Evolutionary conservation across 2,329 filamentous ascomycete species (phyloP).

Genomic region (Dactylonectria estremocensis): DNA sequence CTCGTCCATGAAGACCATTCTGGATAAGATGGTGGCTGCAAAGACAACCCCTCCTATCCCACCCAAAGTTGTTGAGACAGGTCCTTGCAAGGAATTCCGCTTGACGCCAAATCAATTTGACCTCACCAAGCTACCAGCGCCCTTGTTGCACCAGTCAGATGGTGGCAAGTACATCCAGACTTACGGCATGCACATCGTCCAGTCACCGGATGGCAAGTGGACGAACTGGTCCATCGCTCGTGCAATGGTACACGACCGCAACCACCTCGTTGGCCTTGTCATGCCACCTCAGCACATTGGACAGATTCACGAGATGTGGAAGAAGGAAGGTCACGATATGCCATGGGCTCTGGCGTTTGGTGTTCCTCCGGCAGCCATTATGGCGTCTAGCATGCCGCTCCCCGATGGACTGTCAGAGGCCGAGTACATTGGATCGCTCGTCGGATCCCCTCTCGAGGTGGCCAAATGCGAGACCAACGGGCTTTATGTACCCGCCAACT

Average conservation of each 20-base stretch:
- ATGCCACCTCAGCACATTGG: slow-evolving; percentile 63
- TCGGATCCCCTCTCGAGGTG: slow-evolving; percentile 60
- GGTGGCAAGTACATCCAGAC: slow-evolving; percentile 68
- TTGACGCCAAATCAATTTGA: slow-evolving; percentile 32
- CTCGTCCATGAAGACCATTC: background rate
- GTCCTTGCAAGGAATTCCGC: slow-evolving; percentile 45
- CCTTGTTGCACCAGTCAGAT: slow-evolving; percentile 60
- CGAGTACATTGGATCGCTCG: slow-evolving; percentile 63
- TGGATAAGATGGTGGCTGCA: background rate
- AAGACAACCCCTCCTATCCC: slow-evolving; percentile 49
- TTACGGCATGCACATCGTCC: slow-evolving; percentile 63
- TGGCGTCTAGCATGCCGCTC: slow-evolving; percentile 64
- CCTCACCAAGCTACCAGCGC: slow-evolving; percentile 58
- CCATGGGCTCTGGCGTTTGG: slow-evolving; percentile 65
- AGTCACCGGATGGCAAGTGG: slow-evolving; percentile 62
- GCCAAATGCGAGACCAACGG: slow-evolving; percentile 67
- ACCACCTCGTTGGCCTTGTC: slow-evolving; percentile 58
- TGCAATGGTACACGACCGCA: slow-evolving; percentile 63
- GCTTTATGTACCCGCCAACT: slow-evolving; percentile 62
- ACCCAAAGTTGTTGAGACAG: slow-evolving; percentile 51
- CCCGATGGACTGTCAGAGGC: slow-evolving; percentile 64
- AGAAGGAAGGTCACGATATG: slow-evolving; percentile 59
- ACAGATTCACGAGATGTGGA: slow-evolving; percentile 64
- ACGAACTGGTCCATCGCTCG: slow-evolving; percentile 63
- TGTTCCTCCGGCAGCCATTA: slow-evolving; percentile 64